phyloP scores from a whole-genome alignment of 345 rosid species.

The Jatropha curcas region DNA sequence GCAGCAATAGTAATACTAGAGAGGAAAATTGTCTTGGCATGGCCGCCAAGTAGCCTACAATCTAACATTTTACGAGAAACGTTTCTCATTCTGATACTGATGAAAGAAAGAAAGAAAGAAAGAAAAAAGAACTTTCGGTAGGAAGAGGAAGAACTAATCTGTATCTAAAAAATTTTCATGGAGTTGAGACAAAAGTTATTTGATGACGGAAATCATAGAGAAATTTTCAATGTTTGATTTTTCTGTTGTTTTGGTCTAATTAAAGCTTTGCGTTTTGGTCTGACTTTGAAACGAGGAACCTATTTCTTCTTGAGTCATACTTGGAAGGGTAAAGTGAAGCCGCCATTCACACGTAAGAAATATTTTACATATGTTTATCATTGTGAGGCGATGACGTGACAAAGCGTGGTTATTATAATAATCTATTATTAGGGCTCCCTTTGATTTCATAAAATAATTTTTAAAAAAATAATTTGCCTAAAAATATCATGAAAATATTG shows the following conservation, averaged over 20 bases:
- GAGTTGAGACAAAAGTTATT: not conserved
- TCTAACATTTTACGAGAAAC: conserved; percentile 17
- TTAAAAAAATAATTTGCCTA: too few species aligned
- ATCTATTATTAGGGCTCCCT: too few species aligned
- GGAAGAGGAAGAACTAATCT: not conserved
- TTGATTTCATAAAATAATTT: too few species aligned
- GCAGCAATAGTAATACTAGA: conserved; percentile 31
- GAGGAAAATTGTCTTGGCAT: conserved; percentile 30
- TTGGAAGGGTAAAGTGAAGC: not conserved
- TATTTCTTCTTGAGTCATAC: not conserved
- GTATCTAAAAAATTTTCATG: not conserved
- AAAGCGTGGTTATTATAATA: not conserved
- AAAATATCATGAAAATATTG: too few species aligned
- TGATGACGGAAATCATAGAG: not conserved
- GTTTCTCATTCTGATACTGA: conserved; percentile 19
- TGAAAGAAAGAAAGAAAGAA: not conserved
- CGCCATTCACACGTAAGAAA: not conserved
- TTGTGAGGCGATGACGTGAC: too few species aligned
- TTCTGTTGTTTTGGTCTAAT: not conserved
- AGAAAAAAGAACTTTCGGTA: too few species aligned
- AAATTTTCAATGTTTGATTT: not conserved
- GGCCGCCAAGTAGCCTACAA: conserved; percentile 18
- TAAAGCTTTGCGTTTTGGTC: not conserved
- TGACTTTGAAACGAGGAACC: not conserved
- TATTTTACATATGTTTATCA: not conserved